Conservation (phyloP, 768 basidiomycete species). For the Tylopilus felleus region DNA sequence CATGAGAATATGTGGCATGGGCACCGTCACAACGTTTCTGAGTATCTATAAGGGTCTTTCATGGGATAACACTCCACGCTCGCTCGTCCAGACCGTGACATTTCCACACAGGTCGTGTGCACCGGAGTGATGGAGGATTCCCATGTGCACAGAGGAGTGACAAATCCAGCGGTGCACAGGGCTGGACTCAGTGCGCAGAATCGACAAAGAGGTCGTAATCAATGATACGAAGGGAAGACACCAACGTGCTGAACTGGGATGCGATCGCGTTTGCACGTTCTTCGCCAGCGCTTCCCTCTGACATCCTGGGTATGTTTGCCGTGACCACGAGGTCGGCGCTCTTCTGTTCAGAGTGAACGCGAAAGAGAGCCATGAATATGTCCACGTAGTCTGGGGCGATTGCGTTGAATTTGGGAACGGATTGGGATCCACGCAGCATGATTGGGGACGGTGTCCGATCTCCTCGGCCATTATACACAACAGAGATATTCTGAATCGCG, state of each 20-base stretch:
- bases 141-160: background rate
- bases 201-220: slow-evolving; percentile 67
- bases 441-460: slow-evolving; percentile 57
- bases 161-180: background rate
- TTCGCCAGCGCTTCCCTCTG: slow-evolving; percentile 28
- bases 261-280: slow-evolving; percentile 31
- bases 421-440: slow-evolving; percentile 66
- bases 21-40: background rate
- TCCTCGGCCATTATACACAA: slow-evolving; percentile 39
- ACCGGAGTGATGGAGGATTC: background rate
- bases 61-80: slow-evolving; percentile 5
- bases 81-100: background rate
- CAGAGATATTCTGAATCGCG: slow-evolving; percentile 40
- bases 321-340: slow-evolving; percentile 80
- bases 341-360: slow-evolving; percentile 54
- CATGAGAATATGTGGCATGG: slow-evolving; percentile 2
- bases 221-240: slow-evolving; percentile 58
- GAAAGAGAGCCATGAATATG: slow-evolving; percentile 78
- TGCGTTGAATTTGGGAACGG: slow-evolving; percentile 74
- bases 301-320: slow-evolving; percentile 71
- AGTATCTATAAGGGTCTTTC: background rate
- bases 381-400: slow-evolving; percentile 60
- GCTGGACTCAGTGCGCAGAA: background rate
- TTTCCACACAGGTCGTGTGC: background rate
- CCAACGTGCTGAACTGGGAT: slow-evolving; percentile 52